Evolutionary conservation across 306 rosid genomes (phyloP), one percentile per base, ranked within the genome.

Genomic region (Luffa acutangula): DNA sequence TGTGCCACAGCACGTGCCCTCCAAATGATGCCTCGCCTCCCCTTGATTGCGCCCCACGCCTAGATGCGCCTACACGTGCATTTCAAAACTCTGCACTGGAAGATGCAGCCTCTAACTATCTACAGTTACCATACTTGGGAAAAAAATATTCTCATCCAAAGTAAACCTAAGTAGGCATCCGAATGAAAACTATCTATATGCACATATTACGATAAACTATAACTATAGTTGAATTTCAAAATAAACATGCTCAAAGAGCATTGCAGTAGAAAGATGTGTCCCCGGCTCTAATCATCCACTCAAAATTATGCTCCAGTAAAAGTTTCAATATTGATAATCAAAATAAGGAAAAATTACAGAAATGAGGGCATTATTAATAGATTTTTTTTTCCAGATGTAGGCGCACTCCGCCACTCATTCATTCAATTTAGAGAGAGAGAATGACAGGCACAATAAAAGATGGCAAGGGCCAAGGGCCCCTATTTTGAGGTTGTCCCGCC

Each of bases 21-120:
- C 53, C 75, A 69, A 42, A 69, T 33, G 75, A 69, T 43, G 75
- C 75, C 4, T 42, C 4, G 9, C 53, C 36, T 69, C 75, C 9
- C 54, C 9, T n/a, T 12, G 36, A n/a, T 20, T n/a, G n/a, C 13
- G 37, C 56, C 76, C 11, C 39, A 21, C 4, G 33, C 34, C 52
- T 67, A 67, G 76, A 70, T 70, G 53, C 18, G 56, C 37, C 76
- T 70, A 75, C 46, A 33, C 62, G 31, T 51, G 46, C 43, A 36
- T 13, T 48, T 46, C 62, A 57, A 36, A 57, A 13, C 67, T 39
- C 52, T 53, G 72, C 69, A 77, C 41, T 33, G 15, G 72, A 57
- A 41, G 64, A 77, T 58, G 71, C 54, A n/a, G 64, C 80, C 69
- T 77, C 80, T 58, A 59, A 77, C 80, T 46, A 54, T 56, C 70